These are phyloP conservation scores for Cutaneotrichosporon dermatis DNA, from an alignment of 1,284 basidiomycete species.

Conservation along the genomic window DNA sequence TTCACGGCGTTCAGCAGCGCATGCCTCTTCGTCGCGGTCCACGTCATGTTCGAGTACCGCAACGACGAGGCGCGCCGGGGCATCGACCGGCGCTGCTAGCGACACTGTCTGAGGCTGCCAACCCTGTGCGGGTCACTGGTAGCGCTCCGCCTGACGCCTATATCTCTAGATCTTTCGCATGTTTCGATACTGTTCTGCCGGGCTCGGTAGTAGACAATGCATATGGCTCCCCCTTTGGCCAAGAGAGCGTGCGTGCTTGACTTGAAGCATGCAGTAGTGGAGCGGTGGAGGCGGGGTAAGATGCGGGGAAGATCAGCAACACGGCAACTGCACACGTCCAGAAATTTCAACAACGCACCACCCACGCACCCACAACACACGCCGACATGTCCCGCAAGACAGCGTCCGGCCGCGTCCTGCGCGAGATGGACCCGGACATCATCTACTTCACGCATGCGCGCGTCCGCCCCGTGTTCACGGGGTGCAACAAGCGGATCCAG, in stretches of 20 bases:
- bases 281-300: too few relatives aligned
- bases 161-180: too few relatives aligned
- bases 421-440: slow-evolving; percentile 13
- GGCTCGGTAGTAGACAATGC: too few relatives aligned
- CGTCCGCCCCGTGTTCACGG: slow-evolving; percentile 17
- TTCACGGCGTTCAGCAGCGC: slow-evolving; percentile 63
- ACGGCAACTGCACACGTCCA: too few relatives aligned
- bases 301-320: too few relatives aligned
- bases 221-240: too few relatives aligned
- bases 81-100: slow-evolving; percentile 42
- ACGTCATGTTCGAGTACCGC: slow-evolving; percentile 93
- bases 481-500: slow-evolving; percentile 18
- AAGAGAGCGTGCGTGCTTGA: too few relatives aligned
- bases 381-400: slow-evolving; percentile 12
- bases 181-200: too few relatives aligned
- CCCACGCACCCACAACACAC: background rate
- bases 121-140: too few relatives aligned
- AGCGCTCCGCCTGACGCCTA: too few relatives aligned
- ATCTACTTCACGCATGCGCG: slow-evolving; percentile 22
- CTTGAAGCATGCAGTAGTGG: too few relatives aligned
- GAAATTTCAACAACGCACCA: background rate
- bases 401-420: slow-evolving; percentile 13
- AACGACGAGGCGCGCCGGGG: slow-evolving; percentile 45
- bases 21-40: slow-evolving; percentile 75
- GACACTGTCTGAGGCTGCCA: too few relatives aligned